Evolutionary conservation across 768 basidiomycete genomes (phyloP).

Genomic region (Krasilnikovozyma curviuscula): DNA sequence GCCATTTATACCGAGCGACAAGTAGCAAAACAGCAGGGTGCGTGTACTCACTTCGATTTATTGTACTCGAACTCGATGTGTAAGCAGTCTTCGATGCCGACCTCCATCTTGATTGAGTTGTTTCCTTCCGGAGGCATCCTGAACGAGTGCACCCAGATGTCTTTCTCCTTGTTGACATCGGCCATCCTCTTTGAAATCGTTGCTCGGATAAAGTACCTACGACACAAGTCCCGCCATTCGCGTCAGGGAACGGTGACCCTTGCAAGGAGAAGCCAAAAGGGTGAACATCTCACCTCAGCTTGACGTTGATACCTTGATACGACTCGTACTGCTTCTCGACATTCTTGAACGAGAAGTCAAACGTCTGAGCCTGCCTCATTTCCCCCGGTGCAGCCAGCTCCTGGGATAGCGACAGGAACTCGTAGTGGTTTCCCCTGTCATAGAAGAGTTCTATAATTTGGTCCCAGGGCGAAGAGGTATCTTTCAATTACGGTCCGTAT

Average conservation of each 20-base stretch:
- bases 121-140: conserved; percentile 97
- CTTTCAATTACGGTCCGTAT: neutral
- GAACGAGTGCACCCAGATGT: conserved; percentile 95
- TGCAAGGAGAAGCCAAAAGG: neutral
- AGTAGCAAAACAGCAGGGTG: neutral
- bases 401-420: conserved; percentile 86
- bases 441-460: conserved; percentile 60
- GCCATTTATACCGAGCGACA: neutral
- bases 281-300: conserved; percentile 49
- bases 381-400: conserved; percentile 92
- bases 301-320: conserved; percentile 95
- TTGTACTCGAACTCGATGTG: conserved; percentile 99
- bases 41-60: conserved; percentile 72
- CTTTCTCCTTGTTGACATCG: conserved; percentile 78
- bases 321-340: conserved; percentile 98
- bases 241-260: neutral
- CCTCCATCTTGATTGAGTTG: conserved; percentile 99
- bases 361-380: conserved; percentile 87
- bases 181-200: conserved; percentile 80
- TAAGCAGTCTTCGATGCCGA: conserved; percentile 94
- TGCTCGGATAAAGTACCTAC: conserved; percentile 78
- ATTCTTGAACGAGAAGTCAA: conserved; percentile 94
- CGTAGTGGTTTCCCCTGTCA: conserved; percentile 93
- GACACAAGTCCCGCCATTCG: neutral
- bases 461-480: neutral